Conservation (phyloP, 768 basidiomycete genomes). For the Boletus vinaceobasis region DNA sequence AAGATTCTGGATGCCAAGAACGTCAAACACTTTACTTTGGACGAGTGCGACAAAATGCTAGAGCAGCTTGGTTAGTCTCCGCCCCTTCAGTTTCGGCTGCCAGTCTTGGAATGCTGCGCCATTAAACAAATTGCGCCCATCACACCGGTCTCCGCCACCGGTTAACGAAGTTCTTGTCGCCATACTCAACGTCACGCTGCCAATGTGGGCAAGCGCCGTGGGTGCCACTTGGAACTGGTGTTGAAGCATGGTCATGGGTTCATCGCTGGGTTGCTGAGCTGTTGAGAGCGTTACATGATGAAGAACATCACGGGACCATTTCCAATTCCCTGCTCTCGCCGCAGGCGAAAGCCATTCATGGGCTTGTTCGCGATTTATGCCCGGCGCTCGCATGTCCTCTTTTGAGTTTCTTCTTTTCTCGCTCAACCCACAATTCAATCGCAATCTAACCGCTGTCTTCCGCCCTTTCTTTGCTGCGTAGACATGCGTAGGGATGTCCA, state of each 20-base stretch:
- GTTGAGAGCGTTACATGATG: slow-evolving; percentile 34
- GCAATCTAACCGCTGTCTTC: slow-evolving; percentile 60
- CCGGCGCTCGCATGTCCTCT: slow-evolving; percentile 19
- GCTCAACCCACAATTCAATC: slow-evolving; percentile 46
- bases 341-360: slow-evolving; percentile 17
- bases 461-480: slow-evolving; percentile 54
- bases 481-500: slow-evolving; percentile 99
- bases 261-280: slow-evolving; percentile 35
- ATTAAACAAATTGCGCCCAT: slow-evolving; percentile 47
- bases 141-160: slow-evolving; percentile 33
- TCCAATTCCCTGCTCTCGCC: slow-evolving; percentile 36
- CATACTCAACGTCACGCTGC: slow-evolving; percentile 36
- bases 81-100: slow-evolving; percentile 66
- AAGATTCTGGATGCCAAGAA: slow-evolving; percentile 93
- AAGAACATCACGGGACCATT: slow-evolving; percentile 34
- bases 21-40: slow-evolving; percentile 98
- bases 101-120: slow-evolving; percentile 37
- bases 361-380: slow-evolving; percentile 9
- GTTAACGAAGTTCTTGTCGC: slow-evolving; percentile 36
- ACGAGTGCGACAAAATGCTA: slow-evolving; percentile 99
- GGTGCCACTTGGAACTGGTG: slow-evolving; percentile 38
- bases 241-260: slow-evolving; percentile 38
- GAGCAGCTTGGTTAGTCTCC: slow-evolving; percentile 99
- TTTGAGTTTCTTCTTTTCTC: slow-evolving; percentile 51
- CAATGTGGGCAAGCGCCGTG: slow-evolving; percentile 38